Base-by-base conservation (phyloP, 1,284 basidiomycete species). In the Earliella scabrosa region DNA sequence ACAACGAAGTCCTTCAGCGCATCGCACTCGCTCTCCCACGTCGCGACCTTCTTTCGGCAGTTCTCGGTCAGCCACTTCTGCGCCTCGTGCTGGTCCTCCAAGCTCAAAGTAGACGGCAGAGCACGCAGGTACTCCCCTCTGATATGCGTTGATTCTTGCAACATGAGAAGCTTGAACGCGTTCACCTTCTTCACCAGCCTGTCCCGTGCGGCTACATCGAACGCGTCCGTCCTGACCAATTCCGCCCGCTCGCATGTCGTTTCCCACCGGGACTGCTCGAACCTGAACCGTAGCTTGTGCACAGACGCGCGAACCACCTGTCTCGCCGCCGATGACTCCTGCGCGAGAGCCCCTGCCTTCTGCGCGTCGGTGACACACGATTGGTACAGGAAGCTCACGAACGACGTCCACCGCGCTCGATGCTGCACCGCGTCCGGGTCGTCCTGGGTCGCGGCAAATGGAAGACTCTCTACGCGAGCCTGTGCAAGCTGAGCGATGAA, bases 301-400 rank as follows among this genome's bases (percentile, higher is more conserved):
- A 81, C 59, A 2, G 60, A 50, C 5, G 74, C 75, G 23, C 66
- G 73, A 39, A 76, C 73, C 2, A 59, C 56, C 51, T 66, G 73
- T 44, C 64, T 78, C 68, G 44, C 73, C 64, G 56, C 72, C 67
- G 32, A 75, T 65, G 60, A 74, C 68, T 48, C 73, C 71, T 50
- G 65, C 45, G 55, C 66, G 56, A 40, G 77, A 67, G 36, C 72
- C n/a, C 75, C 59, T 10, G 82, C 79, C 54, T 75, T 73, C 38
- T 63, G 54, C 20, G 74, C 74, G 59, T 85, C 82, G 8, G 65
- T 63, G 27, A 67, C 54, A 65, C 80, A 80, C 23, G 76, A 74
- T 39, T 65, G 34, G 61, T 75, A 74, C 21, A 83, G 47, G 64
- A 82, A 82, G 4, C 51, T 61, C 10, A 73, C 62, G 52, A 73